phyloP scores from a whole-genome alignment of 2,329 filamentous ascomycete genomes.

The Fusarium duplospermum region DNA sequence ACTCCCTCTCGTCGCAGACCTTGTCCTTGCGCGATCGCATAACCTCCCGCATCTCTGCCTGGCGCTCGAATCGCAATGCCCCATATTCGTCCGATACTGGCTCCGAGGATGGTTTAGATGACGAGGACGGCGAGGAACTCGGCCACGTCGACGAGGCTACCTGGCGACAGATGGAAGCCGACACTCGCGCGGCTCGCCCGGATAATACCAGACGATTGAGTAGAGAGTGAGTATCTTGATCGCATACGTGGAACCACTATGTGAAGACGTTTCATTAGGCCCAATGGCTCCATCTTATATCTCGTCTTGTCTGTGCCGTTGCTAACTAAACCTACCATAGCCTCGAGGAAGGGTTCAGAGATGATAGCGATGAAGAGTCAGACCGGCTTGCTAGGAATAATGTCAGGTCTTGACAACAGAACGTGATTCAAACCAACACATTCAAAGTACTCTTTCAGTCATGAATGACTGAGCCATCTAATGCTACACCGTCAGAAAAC shows the following conservation, averaged over 20 bases:
- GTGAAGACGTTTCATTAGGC: background rate
- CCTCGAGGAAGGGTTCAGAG: conserved; percentile 68
- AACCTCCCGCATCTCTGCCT: conserved; percentile 48
- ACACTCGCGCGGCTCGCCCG: conserved; percentile 49
- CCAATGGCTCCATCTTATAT: background rate
- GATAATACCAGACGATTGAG: conserved; percentile 74
- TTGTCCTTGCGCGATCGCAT: conserved; percentile 65
- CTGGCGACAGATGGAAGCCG: conserved; percentile 54
- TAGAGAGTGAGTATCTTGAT: conserved; percentile 68
- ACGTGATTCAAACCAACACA: background rate
- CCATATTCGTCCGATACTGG: conserved; percentile 54
- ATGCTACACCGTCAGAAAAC: background rate
- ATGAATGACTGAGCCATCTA: background rate
- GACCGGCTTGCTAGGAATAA: conserved; percentile 39
- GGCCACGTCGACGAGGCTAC: conserved; percentile 67
- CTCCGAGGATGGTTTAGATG: conserved; percentile 64
- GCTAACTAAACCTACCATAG: conserved; percentile 45
- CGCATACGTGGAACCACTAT: background rate
- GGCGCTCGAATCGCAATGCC: conserved; percentile 59
- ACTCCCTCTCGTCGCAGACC: conserved; percentile 70
- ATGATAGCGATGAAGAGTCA: conserved; percentile 59
- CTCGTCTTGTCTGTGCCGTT: background rate
- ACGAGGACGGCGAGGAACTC: conserved; percentile 73
- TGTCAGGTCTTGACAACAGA: conserved; percentile 32
- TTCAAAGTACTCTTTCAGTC: background rate